Conservation (phyloP, 495 filamentous ascomycete genomes). For the Neurospora tetraspora region DNA sequence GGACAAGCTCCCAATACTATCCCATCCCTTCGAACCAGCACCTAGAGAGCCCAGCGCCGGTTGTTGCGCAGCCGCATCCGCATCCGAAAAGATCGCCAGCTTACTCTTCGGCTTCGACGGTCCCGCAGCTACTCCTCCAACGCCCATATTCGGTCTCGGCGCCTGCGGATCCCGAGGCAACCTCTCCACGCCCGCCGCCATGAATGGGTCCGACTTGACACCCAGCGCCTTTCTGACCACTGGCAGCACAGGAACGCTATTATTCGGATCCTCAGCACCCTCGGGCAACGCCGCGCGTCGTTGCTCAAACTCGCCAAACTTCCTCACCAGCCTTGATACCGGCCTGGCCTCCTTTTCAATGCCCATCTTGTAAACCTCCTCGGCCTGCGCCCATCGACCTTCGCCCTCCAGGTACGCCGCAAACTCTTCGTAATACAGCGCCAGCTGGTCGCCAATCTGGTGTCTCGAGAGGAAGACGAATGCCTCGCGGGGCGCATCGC, state of each 20-base stretch:
- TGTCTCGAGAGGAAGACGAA: constrained; percentile 88
- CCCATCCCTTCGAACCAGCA: constrained; percentile 65
- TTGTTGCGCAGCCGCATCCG: constrained; percentile 38
- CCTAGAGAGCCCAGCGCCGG: constrained; percentile 39
- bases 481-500: constrained; percentile 81
- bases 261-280: constrained; percentile 49
- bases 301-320: constrained; percentile 82
- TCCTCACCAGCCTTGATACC: constrained; percentile 66
- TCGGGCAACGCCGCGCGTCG: constrained; percentile 55
- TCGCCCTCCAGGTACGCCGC: constrained; percentile 81
- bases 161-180: constrained; percentile 55
- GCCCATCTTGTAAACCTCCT: constrained; percentile 83
- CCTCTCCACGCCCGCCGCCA: constrained; percentile 15
- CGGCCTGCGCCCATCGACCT: constrained; percentile 81
- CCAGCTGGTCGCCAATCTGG: constrained; percentile 73
- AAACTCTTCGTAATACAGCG: constrained; percentile 97
- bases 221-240: constrained; percentile 74
- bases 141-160: constrained; percentile 35
- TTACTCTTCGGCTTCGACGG: constrained; percentile 55
- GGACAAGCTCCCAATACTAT: constrained; percentile 73
- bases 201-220: constrained; percentile 75
- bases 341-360: constrained; percentile 83
- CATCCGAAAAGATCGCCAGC: constrained; percentile 84
- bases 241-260: constrained; percentile 70
- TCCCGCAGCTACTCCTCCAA: constrained; percentile 42